Base-by-base conservation (phyloP, 306 rosid species). In the Cucumis hystrix region DNA sequence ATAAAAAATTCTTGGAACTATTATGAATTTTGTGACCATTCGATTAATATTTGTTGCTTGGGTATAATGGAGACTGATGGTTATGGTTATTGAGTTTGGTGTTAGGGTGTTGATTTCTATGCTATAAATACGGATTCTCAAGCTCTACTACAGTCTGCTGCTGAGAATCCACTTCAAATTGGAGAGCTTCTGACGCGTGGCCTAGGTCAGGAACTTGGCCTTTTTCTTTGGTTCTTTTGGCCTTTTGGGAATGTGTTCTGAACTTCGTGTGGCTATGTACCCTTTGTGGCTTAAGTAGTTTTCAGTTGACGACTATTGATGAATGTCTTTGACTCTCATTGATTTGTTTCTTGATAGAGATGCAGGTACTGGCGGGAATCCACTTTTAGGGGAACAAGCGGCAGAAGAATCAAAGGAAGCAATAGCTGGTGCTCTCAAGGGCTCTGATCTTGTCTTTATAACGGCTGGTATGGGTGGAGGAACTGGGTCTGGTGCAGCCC, bases 401-500 rank as follows among this genome's bases (percentile, higher is more conserved):
- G 99, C 99, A 0, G 98, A 96, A 84, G 99, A 96, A 80, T 96
- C 99, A 6, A 91, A 91, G 83, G 98, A 92, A 41, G 85, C 88
- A n/a, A 92, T 96, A 86, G 89, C 98, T 6, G 62, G 70, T 75
- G 92, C 98, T 55, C 97, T 96, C 58, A 87, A 87, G 85, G 99
- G 98, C 45, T 96, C 99, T 4, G 99, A 96, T 91, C 91, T 96
- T 67, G 99, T 96, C 57, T 96, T 96, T 70, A 87, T 96, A 83
- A 96, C 99, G 13, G 98, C 99, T 37, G 99, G 99, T 66, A 96
- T 96, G 99, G 99, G 99, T 74, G 99, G 99, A 39, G 99, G 99
- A 18, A 95, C 99, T 0, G 99, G 99, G 43, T 95, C 99, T 33
- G 99, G 99, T 65, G 99, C 99, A 58, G 98, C 99, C 52, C 99